Evolutionary conservation across 805 yeast species (phyloP), one percentile per base, ranked within the genome.

Genomic region (Candida qinlingensis): DNA sequence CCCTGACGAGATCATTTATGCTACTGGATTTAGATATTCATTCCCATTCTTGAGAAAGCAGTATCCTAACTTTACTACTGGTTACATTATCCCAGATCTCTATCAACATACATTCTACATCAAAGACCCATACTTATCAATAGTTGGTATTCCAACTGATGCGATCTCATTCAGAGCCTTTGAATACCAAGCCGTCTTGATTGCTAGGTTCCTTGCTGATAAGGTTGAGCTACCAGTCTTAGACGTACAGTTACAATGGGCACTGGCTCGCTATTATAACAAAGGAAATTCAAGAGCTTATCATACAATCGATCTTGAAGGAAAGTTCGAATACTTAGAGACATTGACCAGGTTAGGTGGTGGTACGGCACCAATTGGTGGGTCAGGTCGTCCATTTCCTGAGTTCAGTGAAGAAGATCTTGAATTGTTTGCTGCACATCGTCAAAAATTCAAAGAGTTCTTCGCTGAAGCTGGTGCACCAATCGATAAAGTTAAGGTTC

Each of bases 11-110:
- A 67, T 85, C n/a, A 64, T 85, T 7, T 82, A 79, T 59, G 83
- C 85, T 39, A 85, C 92, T 0, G 92, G 92, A 1, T 85, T 81
- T 61, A 68, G 75, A 36, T 79, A 77, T 56, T 72, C 75, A 41
- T 69, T 74, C 49, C 89, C 91, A 11, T 82, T 74, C 52, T 65
- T 85, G 19, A 44, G 39, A 46, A 55, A 45, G 3, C 49, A 54
- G 38, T 51, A 50, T 30, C 57, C 64, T 11, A 52, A 60, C 13
- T 54, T 67, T 30, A 54, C 61, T 1, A 53, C 59, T 12, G 65
- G 66, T 27, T 41, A 59, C 30, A 48, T 53, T 5, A 54, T 67
- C 9, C 64, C 62, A 25, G 57, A 60, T 19, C 44, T 63, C 10
- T 70, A 58, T 42, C 66, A 64, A 42, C 69, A 66, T 43, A 65